Evolutionary conservation across 169 alveolate species (phyloP).

Genomic region (Ophryocystis elektroscirrha): DNA sequence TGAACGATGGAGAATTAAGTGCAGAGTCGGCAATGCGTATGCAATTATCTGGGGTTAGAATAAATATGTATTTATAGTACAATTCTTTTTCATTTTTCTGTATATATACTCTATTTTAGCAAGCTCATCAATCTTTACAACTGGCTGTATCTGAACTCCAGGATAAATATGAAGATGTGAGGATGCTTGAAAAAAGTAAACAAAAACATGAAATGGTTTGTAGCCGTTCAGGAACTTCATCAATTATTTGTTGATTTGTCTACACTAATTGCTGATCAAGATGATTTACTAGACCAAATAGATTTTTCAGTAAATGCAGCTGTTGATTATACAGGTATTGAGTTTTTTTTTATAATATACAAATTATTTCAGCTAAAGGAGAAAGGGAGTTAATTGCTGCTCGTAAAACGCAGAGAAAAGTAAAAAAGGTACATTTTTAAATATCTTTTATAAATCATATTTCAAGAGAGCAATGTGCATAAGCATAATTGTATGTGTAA

Average conservation of each 20-base stretch:
- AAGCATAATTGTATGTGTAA: too few species aligned
- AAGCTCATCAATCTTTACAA: conserved; percentile 33
- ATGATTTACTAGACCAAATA: conserved; percentile 40
- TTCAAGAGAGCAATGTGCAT: too few species aligned
- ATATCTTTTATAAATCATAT: background rate
- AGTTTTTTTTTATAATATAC: background rate
- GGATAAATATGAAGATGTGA: conserved; percentile 40
- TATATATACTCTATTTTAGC: too few species aligned
- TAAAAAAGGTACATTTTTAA: conserved; percentile 4
- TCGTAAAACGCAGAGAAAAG: conserved; percentile 14
- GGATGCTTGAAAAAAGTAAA: conserved; percentile 32
- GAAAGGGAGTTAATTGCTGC: conserved; percentile 25
- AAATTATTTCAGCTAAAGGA: conserved; percentile 8
- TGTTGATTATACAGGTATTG: conserved; percentile 26
- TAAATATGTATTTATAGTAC: background rate
- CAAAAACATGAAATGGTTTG: background rate
- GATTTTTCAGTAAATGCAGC: conserved; percentile 26
- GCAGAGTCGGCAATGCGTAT: conserved; percentile 18
- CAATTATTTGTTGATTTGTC: conserved; percentile 39
- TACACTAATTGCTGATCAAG: conserved; percentile 36
- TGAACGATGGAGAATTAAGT: conserved; percentile 20
- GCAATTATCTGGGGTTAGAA: conserved; percentile 30
- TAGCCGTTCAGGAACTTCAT: conserved; percentile 37
- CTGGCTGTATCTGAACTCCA: conserved; percentile 39
- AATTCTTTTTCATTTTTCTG: too few species aligned